Conservation (phyloP, 2,329 filamentous ascomycete genomes). For the Colletotrichum euphorbiae region DNA sequence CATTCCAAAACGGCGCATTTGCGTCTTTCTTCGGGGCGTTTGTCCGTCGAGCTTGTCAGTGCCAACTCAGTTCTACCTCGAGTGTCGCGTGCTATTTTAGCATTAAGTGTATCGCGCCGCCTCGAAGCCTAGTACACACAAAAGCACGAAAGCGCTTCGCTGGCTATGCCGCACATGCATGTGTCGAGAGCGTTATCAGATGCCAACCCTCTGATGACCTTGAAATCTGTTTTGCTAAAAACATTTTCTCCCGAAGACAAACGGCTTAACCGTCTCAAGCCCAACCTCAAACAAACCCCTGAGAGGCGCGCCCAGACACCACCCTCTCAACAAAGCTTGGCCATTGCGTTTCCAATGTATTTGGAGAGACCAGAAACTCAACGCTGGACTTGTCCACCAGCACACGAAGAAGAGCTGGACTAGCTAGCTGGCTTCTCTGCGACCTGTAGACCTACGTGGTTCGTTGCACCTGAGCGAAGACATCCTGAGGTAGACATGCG, state of each 20-base stretch:
- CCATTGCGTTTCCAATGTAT: not conserved
- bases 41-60: conserved; percentile 15
- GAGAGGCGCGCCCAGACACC: conserved; percentile 14
- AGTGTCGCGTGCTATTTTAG: conserved; percentile 18
- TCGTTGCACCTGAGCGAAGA: not conserved
- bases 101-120: conserved; percentile 4
- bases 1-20: conserved; percentile 13
- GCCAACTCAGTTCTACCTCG: conserved; percentile 13
- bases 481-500: not conserved
- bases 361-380: too few relatives aligned
- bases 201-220: conserved; percentile 3
- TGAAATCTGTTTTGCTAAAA: not conserved
- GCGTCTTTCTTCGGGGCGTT: not conserved
- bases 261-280: conserved; percentile 26
- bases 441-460: not conserved
- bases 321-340: conserved; percentile 23
- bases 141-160: conserved; percentile 7
- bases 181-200: conserved; percentile 31
- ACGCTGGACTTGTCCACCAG: too few relatives aligned
- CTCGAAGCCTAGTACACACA: not conserved
- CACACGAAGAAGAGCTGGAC: too few relatives aligned
- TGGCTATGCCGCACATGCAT: conserved; percentile 19
- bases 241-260: not conserved
- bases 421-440: too few relatives aligned
- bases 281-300: conserved; percentile 8